Percentiles rank a stretch among this genome's conserved stretches.
Evolutionary conservation across 1,139 yeast genomes (phyloP).

Genomic region (Suhomyces anneliseae): DNA sequence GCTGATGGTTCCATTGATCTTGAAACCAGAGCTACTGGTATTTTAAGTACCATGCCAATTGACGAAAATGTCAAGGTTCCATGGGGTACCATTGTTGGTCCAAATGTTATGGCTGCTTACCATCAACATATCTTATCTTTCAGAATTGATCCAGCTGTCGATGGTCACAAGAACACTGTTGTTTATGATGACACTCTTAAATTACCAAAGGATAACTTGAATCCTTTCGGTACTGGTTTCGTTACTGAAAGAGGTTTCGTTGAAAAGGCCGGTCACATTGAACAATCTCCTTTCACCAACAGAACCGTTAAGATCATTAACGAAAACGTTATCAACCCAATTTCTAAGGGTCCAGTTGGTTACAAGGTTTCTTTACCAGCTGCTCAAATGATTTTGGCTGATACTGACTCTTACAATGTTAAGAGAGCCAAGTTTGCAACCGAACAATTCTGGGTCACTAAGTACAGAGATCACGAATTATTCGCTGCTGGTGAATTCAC

Average conservation of each 20-base stretch:
- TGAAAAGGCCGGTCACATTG: slow-evolving; percentile 72
- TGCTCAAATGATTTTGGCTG: slow-evolving; percentile 72
- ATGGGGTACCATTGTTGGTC: slow-evolving; percentile 85
- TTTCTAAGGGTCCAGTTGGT: slow-evolving; percentile 76
- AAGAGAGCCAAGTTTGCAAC: slow-evolving; percentile 73
- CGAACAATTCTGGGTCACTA: slow-evolving; percentile 75
- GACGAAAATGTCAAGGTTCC: slow-evolving; percentile 73
- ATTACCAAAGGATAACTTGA: slow-evolving; percentile 55
- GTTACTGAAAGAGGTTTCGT: slow-evolving; percentile 61
- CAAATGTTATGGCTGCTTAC: slow-evolving; percentile 83
- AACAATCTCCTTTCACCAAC: slow-evolving; percentile 74
- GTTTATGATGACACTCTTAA: slow-evolving; percentile 72
- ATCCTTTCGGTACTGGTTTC: slow-evolving; percentile 78
- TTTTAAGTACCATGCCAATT: slow-evolving; percentile 79
- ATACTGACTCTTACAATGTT: slow-evolving; percentile 58
- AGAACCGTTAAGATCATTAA: slow-evolving; percentile 79
- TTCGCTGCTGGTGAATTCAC: slow-evolving; percentile 81
- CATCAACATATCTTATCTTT: slow-evolving; percentile 86
- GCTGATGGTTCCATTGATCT: slow-evolving; percentile 83
- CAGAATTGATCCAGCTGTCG: slow-evolving; percentile 86
- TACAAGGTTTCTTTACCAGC: slow-evolving; percentile 81
- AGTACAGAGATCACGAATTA: slow-evolving; percentile 65
- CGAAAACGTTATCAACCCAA: slow-evolving; percentile 74
- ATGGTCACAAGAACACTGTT: slow-evolving; percentile 79
- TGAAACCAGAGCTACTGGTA: slow-evolving; percentile 89